phyloP scores from a whole-genome alignment of 305 asterid species.

The Withania somnifera region DNA sequence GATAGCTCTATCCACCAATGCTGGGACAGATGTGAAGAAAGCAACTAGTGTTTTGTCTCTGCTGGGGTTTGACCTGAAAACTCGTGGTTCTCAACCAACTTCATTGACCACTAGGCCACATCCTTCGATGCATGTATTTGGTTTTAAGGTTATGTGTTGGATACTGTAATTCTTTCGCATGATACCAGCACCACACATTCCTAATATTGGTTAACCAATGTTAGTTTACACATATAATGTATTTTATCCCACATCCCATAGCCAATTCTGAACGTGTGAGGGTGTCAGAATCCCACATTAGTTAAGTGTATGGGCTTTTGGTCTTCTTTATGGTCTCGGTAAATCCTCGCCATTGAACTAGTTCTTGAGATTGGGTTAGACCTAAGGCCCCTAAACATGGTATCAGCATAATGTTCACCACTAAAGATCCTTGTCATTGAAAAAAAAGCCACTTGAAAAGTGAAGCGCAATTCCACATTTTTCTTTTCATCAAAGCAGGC shows the following conservation, averaged over 20 bases:
- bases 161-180: neutral
- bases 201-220: neutral
- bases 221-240: neutral
- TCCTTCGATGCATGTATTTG: no score
- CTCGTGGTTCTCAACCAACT: no score
- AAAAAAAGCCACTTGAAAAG: neutral
- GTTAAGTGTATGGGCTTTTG: neutral
- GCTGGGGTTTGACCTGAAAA: no score
- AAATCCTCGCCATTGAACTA: neutral
- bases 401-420: neutral
- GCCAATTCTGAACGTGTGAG: neutral
- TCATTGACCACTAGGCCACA: no score
- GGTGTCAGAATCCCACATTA: neutral
- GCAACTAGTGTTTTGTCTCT: no score
- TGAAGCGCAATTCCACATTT: neutral
- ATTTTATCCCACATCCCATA: neutral
- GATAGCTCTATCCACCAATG: no score
- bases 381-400: neutral
- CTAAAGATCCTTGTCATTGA: neutral
- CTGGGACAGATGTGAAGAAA: no score
- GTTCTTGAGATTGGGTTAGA: neutral
- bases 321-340: neutral
- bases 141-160: neutral
- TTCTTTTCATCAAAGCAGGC: neutral
- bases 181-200: neutral